A percentile compares a stretch with the other conserved stretches of the same genome.
phyloP scores from a whole-genome alignment of 768 basidiomycete genomes.

The Lactarius hatsudake region DNA sequence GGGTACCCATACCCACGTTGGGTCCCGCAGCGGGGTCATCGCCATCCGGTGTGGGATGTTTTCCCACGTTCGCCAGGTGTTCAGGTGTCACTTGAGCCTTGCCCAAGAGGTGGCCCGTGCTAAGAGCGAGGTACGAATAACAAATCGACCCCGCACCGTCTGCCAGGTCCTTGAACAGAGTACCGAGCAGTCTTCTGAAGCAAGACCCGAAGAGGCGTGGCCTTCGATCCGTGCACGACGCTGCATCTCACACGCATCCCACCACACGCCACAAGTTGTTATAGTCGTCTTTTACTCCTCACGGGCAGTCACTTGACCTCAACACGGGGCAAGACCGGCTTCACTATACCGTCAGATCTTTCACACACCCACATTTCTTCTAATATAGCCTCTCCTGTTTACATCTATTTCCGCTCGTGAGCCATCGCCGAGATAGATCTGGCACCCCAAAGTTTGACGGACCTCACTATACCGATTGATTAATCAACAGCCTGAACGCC shows the following conservation, averaged over 20 bases:
- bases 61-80: slow-evolving; percentile 1
- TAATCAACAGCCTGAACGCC: slow-evolving; percentile 82
- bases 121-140: slow-evolving; percentile 6
- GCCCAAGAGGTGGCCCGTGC: background rate
- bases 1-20: background rate
- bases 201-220: slow-evolving; percentile 4
- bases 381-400: slow-evolving; percentile 9
- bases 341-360: slow-evolving; percentile 7
- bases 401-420: background rate
- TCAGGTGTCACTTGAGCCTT: background rate
- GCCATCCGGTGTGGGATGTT: background rate
- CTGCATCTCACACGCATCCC: background rate
- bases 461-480: slow-evolving; percentile 4
- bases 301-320: slow-evolving; percentile 18
- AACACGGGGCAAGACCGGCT: slow-evolving; percentile 5
- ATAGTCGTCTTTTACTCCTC: slow-evolving; percentile 2
- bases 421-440: slow-evolving; percentile 4
- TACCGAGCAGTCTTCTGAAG: background rate
- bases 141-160: slow-evolving; percentile 4
- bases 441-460: slow-evolving; percentile 20
- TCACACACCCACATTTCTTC: slow-evolving; percentile 1
- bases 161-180: slow-evolving; percentile 12
- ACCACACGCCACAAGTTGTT: background rate
- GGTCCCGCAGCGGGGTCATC: slow-evolving; percentile 5
- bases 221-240: background rate